These are phyloP conservation scores for Striga asiatica DNA, from an alignment of 257 asterid species.

Conservation along the genomic window DNA sequence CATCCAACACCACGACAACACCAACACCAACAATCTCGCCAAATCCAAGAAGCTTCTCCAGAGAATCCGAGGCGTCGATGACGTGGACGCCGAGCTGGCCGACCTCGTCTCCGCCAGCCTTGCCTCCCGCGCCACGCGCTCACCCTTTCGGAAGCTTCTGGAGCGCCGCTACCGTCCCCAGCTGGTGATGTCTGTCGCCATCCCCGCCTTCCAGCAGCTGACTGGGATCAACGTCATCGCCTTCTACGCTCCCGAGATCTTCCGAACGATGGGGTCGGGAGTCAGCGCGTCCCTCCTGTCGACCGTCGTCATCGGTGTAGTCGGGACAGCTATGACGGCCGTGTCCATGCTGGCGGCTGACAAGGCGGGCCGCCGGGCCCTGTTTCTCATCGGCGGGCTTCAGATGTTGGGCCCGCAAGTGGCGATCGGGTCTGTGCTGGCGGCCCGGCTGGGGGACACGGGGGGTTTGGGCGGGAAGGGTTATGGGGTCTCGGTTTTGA, in stretches of 20 bases:
- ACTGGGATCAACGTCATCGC: constrained; percentile 20
- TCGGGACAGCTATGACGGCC: neutral
- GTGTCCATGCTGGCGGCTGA: constrained; percentile 7
- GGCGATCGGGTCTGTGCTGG: constrained; percentile 17
- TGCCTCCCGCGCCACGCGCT: neutral
- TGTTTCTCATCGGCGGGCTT: constrained; percentile 11
- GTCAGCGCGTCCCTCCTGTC: no score
- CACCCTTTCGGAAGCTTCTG: constrained; percentile 12
- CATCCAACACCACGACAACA: constrained; percentile 13
- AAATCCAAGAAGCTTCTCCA: constrained; percentile 2
- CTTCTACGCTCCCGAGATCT: constrained; percentile 23
- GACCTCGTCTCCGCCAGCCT: constrained; percentile 17
- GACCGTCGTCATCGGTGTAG: neutral
- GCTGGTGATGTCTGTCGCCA: constrained; percentile 18
- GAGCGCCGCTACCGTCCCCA: constrained; percentile 16
- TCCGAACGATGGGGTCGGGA: constrained; percentile 19
- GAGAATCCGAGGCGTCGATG: constrained; percentile 14
- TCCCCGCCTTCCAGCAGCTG: constrained; percentile 23
- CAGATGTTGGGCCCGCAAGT: constrained; percentile 11
- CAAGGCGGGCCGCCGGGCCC: constrained; percentile 7
- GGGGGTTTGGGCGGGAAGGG: constrained; percentile 17
- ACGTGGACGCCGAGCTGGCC: constrained; percentile 14
- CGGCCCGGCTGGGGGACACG: constrained; percentile 20
- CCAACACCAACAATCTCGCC: no score
- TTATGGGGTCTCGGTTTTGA: neutral